Conservation (phyloP, 352 stramenopile species). For the Pythium insidiosum region DNA sequence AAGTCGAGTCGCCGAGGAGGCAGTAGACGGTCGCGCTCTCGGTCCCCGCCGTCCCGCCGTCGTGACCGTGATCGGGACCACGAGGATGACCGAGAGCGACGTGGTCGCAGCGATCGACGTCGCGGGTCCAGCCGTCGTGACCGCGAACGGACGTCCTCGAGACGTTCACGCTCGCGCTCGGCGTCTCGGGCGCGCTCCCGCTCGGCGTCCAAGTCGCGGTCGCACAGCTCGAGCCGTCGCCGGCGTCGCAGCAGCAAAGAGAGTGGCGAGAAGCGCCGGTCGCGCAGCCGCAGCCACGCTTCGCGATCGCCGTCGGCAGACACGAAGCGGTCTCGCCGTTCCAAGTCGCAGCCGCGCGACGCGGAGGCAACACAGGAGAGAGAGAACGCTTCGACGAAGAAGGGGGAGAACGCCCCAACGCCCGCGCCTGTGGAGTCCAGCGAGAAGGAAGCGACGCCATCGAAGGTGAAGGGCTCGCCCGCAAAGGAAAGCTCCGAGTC, state of each 20-base stretch:
- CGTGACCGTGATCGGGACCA: slow-evolving; percentile 20
- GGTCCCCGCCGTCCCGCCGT: slow-evolving; percentile 1
- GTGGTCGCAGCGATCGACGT: too few relatives aligned
- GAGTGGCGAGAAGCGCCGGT: too few relatives aligned
- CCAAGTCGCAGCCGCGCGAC: slow-evolving; percentile 10
- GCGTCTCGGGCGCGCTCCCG: slow-evolving; percentile 12
- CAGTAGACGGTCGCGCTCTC: slow-evolving; percentile 19
- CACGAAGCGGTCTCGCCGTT: slow-evolving; percentile 17
- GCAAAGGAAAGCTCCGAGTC: slow-evolving; percentile 3
- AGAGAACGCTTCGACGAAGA: slow-evolving; percentile 13
- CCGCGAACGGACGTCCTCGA: slow-evolving; percentile 22
- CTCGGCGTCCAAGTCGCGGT: slow-evolving; percentile 23
- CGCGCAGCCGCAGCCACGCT: too few relatives aligned
- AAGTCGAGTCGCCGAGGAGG: slow-evolving; percentile 4
- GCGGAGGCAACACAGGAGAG: not conserved
- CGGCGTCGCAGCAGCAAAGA: slow-evolving; percentile 10
- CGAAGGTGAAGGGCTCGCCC: slow-evolving; percentile 10
- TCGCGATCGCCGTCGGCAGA: too few relatives aligned
- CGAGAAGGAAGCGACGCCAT: slow-evolving; percentile 9
- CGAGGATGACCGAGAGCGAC: slow-evolving; percentile 21
- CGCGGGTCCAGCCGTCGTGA: too few relatives aligned
- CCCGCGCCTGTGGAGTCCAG: not conserved
- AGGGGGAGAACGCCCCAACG: slow-evolving; percentile 3
- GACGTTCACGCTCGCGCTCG: slow-evolving; percentile 22
- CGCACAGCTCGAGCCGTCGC: slow-evolving; percentile 18